Base-by-base conservation (phyloP, 139 green algal species). In the Marvania coccoides region DNA sequence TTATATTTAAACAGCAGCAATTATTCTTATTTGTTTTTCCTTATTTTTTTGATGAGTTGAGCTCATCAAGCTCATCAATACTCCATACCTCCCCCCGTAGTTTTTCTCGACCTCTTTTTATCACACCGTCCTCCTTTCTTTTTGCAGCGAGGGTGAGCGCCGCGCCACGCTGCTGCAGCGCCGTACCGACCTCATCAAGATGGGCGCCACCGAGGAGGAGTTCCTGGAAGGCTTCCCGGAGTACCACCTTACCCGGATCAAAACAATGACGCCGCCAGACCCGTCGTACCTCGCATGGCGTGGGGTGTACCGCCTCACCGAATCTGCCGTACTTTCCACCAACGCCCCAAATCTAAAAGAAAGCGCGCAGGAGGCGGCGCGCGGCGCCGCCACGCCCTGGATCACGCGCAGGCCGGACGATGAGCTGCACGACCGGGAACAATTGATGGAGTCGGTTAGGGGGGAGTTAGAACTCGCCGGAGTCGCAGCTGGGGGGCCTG, bases 171-270 rank as follows among this genome's bases (percentile, higher is more conserved):
- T 58, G 8, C 14, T 57, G 10, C 33, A 47, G 14, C n/a, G 23
- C 8, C 14, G 65, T 13, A 12, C 31, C 37, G 19, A 65, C 23
- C 13, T 65, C 33, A n/a, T 65, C 4, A 64, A 72, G 47, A 23
- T 53, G 47, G 65, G 65, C 31, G 53, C 53, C 30, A 31, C 29
- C 24, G 65, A 72, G 24, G 65, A 65, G 6, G 14, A 48, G 6
- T 8, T 72, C 6, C 36, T 63, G 33, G 15, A 65, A 54, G 63
- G 62, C 8, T 19, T 61, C 2, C 36, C 47, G 4, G 10, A 38
- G 26, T 40, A 58, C 2, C 31, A 69, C 36, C 63, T 57, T 24
- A 28, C 63, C 12, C 54, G 45, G 33, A 77, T 77, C 46, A 42
- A 39, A 10, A 23, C 53, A 30, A 60, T 61, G 34, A 38, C 48